Conservation (phyloP, 352 stramenopile species). For the Pythium guiyangense region DNA sequence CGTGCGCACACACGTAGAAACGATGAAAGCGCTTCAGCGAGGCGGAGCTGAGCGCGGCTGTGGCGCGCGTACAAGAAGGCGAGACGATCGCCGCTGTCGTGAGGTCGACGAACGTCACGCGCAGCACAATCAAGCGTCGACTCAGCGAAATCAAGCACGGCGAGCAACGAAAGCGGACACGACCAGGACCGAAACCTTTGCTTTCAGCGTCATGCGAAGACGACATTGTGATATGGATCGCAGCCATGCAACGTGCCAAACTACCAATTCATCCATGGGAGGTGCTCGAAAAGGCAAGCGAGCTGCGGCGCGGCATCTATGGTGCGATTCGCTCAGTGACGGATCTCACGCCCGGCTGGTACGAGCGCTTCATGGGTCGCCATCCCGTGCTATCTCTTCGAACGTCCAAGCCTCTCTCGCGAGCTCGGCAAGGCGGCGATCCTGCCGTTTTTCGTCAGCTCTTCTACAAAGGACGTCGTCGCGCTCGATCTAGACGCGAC, state of each 20-base stretch:
- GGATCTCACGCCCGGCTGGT: slow-evolving; percentile 1
- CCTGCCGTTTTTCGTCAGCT: not conserved
- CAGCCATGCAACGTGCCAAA: not conserved
- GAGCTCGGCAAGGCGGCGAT: not conserved
- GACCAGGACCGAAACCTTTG: not conserved
- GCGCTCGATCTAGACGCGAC: not conserved
- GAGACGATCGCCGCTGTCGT: not conserved
- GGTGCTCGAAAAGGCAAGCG: not conserved
- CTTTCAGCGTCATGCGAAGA: not conserved
- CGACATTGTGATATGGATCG: not conserved
- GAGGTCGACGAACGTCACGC: not conserved
- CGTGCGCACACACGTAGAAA: no score
- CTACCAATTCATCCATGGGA: not conserved
- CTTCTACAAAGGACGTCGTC: not conserved
- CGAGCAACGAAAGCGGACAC: not conserved
- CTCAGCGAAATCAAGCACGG: not conserved
- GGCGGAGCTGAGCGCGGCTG: not conserved
- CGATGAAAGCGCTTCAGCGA: not conserved
- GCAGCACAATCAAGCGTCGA: not conserved
- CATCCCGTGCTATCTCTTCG: not conserved
- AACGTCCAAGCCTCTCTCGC: not conserved
- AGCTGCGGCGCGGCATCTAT: not conserved
- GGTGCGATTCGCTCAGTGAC: not conserved
- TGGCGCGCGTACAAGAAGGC: not conserved
- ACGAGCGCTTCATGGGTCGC: not conserved